Evolutionary conservation across 345 rosid genomes (phyloP), one percentile per base, ranked within the genome.

Genomic region (Jatropha curcas): DNA sequence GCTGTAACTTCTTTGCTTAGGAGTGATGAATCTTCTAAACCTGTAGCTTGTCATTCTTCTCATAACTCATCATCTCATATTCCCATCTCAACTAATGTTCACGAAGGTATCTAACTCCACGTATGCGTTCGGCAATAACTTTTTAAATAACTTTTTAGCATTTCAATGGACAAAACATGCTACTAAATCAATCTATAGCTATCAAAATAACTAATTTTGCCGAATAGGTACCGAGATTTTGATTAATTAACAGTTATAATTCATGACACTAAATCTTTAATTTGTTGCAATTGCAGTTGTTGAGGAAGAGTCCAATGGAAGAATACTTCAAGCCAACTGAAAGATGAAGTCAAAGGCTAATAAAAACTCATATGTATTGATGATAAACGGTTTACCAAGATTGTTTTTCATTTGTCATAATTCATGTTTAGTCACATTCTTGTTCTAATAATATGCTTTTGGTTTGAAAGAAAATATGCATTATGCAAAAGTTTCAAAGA

Each of bases 241-340:
- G n/a, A n/a, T n/a, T n/a, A n/a, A n/a, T n/a, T n/a, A n/a, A n/a
- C n/a, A n/a, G n/a, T n/a, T n/a, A n/a, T n/a, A n/a, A n/a, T n/a
- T n/a, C n/a, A n/a, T n/a, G n/a, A n/a, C n/a, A n/a, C n/a, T n/a
- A n/a, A n/a, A n/a, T n/a, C n/a, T n/a, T n/a, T n/a, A n/a, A 10
- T 31, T 12, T 61, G 50, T 20, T 50, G 65, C n/a, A 20, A 60
- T 73, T 71, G 82, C 80, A 88, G 92, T 77, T 70, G 76, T 60
- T 50, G 91, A 85, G 73, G 94, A 84, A 82, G 85, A 84, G 70
- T 84, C 60, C 55, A 79, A 71, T 65, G 94, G 88, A 76, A 84
- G 87, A 86, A 71, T 84, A 60, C 92, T 88, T 50, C 94, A 90
- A 74, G 51, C 86, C 61, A 90, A 90, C 79, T 88, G 81, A 87